Percentiles rank a stretch among this genome's conserved stretches.
Conservation (phyloP, 371 early-diverging fungal species). For the Smittium mucronatum region DNA sequence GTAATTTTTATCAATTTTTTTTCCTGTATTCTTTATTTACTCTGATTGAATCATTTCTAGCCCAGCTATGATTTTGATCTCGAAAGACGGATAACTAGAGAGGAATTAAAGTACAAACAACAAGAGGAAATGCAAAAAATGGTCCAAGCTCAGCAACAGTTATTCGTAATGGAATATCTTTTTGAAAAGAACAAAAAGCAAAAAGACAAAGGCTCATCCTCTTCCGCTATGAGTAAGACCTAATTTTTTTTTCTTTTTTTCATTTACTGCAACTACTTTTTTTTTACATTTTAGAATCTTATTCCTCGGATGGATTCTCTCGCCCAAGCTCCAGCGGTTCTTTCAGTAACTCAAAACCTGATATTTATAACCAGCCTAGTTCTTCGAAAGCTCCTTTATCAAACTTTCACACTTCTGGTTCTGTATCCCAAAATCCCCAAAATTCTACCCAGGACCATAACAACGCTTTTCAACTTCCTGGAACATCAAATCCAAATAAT, state of each 20-base stretch:
- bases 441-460: background rate
- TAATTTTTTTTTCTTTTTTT: background rate
- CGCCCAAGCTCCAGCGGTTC: too few species aligned
- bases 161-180: constrained; percentile 1
- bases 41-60: background rate
- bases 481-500: background rate
- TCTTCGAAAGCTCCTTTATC: background rate
- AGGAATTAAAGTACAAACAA: background rate
- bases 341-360: background rate
- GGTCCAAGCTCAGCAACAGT: constrained; percentile 4
- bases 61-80: constrained; percentile 5
- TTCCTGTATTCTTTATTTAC: background rate
- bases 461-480: too few species aligned
- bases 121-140: constrained; percentile 8
- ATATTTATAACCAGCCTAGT: background rate
- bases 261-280: background rate
- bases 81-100: constrained; percentile 1
- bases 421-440: background rate
- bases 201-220: background rate
- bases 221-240: background rate
- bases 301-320: too few species aligned
- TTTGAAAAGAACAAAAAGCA: background rate
- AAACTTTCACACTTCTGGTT: background rate
- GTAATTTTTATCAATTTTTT: background rate
- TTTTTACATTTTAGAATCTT: background rate